Base-by-base conservation (phyloP, 164 flowering plant genomes). In the Vitis labrusca region DNA sequence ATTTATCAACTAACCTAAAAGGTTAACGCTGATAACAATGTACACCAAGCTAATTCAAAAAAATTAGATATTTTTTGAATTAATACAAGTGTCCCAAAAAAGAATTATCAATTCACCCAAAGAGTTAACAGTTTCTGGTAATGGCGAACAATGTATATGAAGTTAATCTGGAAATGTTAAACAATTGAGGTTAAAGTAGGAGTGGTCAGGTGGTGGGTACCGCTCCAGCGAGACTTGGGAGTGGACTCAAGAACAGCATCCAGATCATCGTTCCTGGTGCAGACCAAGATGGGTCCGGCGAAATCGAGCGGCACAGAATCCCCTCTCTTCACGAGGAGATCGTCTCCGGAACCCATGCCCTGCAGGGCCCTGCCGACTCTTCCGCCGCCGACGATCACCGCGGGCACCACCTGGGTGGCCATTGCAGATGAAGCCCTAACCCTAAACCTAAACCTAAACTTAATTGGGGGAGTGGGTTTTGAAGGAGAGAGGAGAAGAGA, bases 211-310 rank as follows among this genome's bases (percentile, higher is more conserved):
- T 8, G 64, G 19, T 9, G 44, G 12, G 37, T 87, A 95, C 99
- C 99, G 77, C 68, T 83, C 98, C 97, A 93, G 44, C 99, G 85
- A 27, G 97, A 81, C 63, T 68, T 71, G 27, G 99, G 99, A 63
- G 99, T 96, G 63, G 85, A 78, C 12, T 89, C 85, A 69, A 96
- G 95, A 70, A 96, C 97, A 55, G 93, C 93, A 4, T 96, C 98
- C 48, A 96, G 90, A 78, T 96, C 99, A 76, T 93, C 97, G 66
- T 96, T 96, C 61, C 99, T 82, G 6, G 99, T 93, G 73, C 98
- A 94, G 32, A 94, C 97, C 60, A 94, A 85, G 65, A 94, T 87
- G 1, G 98, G 98, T 53, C 98, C 97, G 0, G 69, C 50, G 71
- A 94, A 88, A 80, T 92, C 91, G 19, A 80, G 71, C 8, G 97